Evolutionary conservation across 345 rosid genomes (phyloP), one percentile per base, ranked within the genome.

Genomic region (Populus tremula): DNA sequence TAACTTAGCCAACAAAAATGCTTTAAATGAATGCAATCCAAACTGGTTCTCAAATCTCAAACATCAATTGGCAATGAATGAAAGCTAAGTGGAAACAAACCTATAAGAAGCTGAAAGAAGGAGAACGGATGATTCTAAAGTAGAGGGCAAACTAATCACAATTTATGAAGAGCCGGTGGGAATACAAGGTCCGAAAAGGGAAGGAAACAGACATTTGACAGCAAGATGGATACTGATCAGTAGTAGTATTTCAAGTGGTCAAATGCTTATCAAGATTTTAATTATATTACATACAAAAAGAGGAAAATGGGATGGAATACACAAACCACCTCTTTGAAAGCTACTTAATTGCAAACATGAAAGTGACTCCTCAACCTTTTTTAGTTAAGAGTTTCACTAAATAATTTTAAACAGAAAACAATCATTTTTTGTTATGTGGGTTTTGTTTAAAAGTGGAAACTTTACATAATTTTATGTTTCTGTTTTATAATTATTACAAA

Each of bases 291-390:
- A 41, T 33, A 65, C 38, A 76, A 47, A 33, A 69, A 31, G 43
- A 69, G 70, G 67, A 70, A 72, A 71, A 81, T 23, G 45, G 25
- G 59, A 78, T 33, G 72, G 84, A 70, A 39, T 11, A 23, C 25
- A 8, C 17, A 11, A 25, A 36, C 89, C 82, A 86, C 88, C 89
- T 67, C 72, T 63, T 59, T 75, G 93, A 91, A 87, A 91, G 85
- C 85, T 79, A 90, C 87, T 76, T 74, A 71, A 81, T 90, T 84
- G 83, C 94, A 79, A 76, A 83, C 77, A 75, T 12, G 91, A 89
- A 85, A 84, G 86, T 66, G 93, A 92, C 91, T 56, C 62, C 73
- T 84, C 90, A 92, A 88, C 96, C 79, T 84, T 69, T 65, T 77
- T 21, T 38, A 81, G 83, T 17, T 21, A 56, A 25, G 16, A 14